Base-by-base conservation (phyloP, 805 yeast species). In the Kluyveromyces starmeri region DNA sequence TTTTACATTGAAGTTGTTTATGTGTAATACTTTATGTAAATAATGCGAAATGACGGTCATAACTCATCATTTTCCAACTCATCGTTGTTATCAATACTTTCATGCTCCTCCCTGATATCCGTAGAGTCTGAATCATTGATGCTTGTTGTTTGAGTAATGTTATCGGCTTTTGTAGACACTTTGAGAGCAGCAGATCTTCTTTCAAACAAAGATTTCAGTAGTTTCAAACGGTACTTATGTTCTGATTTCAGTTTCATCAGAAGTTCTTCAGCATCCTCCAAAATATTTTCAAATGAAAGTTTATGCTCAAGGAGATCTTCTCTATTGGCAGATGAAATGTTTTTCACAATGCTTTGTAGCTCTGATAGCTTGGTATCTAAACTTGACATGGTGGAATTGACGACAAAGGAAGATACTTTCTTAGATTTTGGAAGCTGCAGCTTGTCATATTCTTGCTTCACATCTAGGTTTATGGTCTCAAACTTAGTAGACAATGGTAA, bases 361-460 rank as follows among this genome's bases (percentile, higher is more conserved):
- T n/a, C n/a, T n/a, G n/a, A n/a, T n/a, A n/a, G n/a, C n/a, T n/a
- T n/a, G n/a, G n/a, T n/a, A n/a, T n/a, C n/a, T n/a, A n/a, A n/a
- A n/a, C n/a, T n/a, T n/a, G n/a, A n/a, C n/a, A n/a, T n/a, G n/a
- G n/a, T n/a, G n/a, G n/a, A n/a, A n/a, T n/a, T n/a, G n/a, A n/a
- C n/a, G n/a, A n/a, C n/a, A n/a, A n/a, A n/a, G n/a, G 5, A 23
- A n/a, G 26, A 10, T 7, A 23, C 26, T 12, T 12, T 23, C n/a
- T 10, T 23, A 17, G 47, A 44, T 14, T 43, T 27, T 12, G 59
- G 56, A 11, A 47, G 28, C 35, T 64, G 65, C 29, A 74, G 50
- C 40, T 70, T 65, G 22, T 61, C 58, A 39, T 67, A 69, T 45
- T 73, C 77, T 35, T 66, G 64, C 21, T 69, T 72, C 40, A 69